Base-by-base conservation (phyloP, 2,329 filamentous ascomycete genomes). In the Apiospora sp. region DNA sequence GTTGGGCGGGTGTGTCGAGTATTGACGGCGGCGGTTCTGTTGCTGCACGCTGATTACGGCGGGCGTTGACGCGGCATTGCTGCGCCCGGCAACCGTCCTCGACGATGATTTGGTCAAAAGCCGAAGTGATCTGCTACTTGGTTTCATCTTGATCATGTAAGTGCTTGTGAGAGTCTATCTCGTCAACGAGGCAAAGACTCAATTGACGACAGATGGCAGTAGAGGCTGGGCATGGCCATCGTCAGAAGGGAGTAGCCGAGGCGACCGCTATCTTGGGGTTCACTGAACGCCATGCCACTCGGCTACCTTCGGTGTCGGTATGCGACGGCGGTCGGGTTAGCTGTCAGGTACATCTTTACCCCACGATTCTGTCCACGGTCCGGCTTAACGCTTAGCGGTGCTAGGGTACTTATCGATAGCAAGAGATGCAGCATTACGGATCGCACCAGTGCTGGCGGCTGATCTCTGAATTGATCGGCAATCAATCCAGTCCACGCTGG, bases 1-100 rank as follows among this genome's bases (percentile, higher is more conserved):
- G 72, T 89, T 89, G 37, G 89, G 86, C 44, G 88, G 88, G 72
- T 89, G 87, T 69, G 88, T 87, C 72, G 89, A 91, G 80, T 90
- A 90, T 67, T 30, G 27, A 4, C 41, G 43, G 61, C 71, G 77
- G 72, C 76, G 75, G 69, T 69, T 70, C 27, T 51, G 71, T 70
- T 72, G 49, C 46, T 19, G 67, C 6, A 19, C 14, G 27, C n/a
- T 68, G n/a, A 34, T 48, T 19, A 30, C 43, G 43, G 44, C 67
- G 13, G 67, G n/a, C 4, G 67, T 44, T 3, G 67, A 68, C 2
- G 67, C 67, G n/a, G 72, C 16, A 68, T 71, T 71, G 34, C 48
- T 71, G 34, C 48, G 22, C 5, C 72, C 69, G 22, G 70, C 70
- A 46, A 73, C 70, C 27, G 72, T 72, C 58, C 75, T 75, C 48